phyloP scores from a whole-genome alignment of 306 rosid species.

The Arachis stenosperma region DNA sequence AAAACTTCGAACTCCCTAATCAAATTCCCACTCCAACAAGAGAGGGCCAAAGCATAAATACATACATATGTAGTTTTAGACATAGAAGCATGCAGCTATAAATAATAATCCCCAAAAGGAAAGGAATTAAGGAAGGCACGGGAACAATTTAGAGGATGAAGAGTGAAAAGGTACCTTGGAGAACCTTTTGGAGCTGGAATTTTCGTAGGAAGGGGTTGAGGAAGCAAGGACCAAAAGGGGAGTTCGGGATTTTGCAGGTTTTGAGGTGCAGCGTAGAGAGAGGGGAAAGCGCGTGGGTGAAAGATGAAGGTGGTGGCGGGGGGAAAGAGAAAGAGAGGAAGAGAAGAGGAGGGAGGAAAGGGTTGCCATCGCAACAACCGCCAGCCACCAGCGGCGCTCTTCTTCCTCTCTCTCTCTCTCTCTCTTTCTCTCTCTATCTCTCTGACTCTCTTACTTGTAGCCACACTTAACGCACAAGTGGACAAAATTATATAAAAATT shows the following conservation, averaged over 20 bases:
- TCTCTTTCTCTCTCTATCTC: constrained; percentile 8
- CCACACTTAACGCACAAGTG: constrained; percentile 33
- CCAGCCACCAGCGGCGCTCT: constrained; percentile 38
- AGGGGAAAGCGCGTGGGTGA: constrained; percentile 22
- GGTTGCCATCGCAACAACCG: constrained; percentile 70
- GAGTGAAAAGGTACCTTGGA: constrained; percentile 52
- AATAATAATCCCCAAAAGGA: background rate
- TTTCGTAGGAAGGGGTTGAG: constrained; percentile 56
- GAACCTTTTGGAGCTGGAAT: constrained; percentile 47
- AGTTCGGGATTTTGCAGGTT: constrained; percentile 41
- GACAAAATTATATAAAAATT: background rate
- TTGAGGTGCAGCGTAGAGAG: constrained; percentile 6
- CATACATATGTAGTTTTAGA: background rate
- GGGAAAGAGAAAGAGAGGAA: constrained; percentile 53
- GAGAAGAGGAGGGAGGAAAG: constrained; percentile 61
- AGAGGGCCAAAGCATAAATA: no score
- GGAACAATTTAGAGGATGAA: background rate
- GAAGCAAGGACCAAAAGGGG: constrained; percentile 57
- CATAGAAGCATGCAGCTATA: background rate
- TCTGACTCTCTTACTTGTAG: background rate
- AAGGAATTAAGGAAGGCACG: background rate
- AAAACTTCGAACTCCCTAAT: no score
- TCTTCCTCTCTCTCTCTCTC: background rate
- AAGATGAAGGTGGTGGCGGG: background rate
- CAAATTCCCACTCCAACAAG: no score